phyloP scores from a whole-genome alignment of 176 grass and related monocot genomes.

The Triticum dicoccoides region DNA sequence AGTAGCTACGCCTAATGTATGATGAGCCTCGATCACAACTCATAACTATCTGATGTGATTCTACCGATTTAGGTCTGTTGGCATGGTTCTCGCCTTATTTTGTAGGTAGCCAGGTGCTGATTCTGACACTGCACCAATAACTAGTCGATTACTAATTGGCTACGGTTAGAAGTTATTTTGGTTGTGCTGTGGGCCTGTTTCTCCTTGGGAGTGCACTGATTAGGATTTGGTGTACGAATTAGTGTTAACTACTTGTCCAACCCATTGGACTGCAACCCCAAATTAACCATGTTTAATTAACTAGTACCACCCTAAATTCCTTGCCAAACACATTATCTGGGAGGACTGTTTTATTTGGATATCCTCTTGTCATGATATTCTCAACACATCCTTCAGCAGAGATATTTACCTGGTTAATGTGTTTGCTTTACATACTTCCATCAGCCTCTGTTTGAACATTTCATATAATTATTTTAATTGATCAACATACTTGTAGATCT shows the following conservation, averaged over 20 bases:
- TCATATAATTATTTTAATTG: conserved; percentile 9
- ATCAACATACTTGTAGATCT: not conserved
- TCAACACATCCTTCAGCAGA: not conserved
- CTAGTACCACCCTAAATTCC: not conserved
- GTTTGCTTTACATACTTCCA: not conserved
- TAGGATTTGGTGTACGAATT: not conserved
- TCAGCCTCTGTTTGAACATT: not conserved
- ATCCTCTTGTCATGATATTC: not conserved
- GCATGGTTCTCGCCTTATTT: not conserved
- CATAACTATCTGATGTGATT: no score
- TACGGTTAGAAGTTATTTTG: not conserved
- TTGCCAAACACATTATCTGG: not conserved
- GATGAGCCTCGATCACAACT: no score
- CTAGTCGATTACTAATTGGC: not conserved
- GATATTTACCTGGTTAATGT: not conserved
- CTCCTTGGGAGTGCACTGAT: not conserved
- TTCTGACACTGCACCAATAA: not conserved
- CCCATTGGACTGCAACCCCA: not conserved
- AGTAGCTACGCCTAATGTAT: not conserved
- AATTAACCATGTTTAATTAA: not conserved
- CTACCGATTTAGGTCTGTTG: not conserved
- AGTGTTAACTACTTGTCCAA: not conserved
- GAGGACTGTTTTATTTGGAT: not conserved
- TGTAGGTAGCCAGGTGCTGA: not conserved
- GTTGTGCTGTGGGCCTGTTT: not conserved